phyloP scores from a whole-genome alignment of 768 basidiomycete genomes.

The Mycena galericulata region DNA sequence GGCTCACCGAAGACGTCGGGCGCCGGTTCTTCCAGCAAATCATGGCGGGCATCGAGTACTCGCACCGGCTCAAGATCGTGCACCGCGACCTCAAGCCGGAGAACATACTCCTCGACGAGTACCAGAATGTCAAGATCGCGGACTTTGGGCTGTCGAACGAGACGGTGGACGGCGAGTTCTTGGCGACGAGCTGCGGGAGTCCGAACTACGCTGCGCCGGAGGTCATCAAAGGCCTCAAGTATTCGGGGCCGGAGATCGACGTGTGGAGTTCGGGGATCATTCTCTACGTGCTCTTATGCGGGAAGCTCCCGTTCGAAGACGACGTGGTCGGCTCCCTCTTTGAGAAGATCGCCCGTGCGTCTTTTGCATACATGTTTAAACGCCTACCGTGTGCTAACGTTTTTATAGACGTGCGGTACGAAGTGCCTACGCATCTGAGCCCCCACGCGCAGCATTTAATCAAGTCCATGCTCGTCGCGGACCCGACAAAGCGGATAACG shows the following conservation, averaged over 20 bases:
- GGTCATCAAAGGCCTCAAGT: constrained; percentile 94
- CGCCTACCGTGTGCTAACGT: constrained; percentile 24
- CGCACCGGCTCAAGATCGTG: constrained; percentile 95
- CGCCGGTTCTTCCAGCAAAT: constrained; percentile 98
- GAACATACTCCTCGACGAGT: constrained; percentile 89
- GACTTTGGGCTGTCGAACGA: constrained; percentile 98
- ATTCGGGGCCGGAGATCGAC: constrained; percentile 98
- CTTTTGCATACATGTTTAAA: neutral
- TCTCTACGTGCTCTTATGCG: constrained; percentile 97
- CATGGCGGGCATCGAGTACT: constrained; percentile 97
- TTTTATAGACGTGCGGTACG: constrained; percentile 82
- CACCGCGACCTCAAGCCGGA: constrained; percentile 99
- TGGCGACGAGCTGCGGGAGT: constrained; percentile 97
- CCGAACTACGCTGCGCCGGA: constrained; percentile 99
- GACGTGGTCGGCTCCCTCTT: constrained; percentile 94
- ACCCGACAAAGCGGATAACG: constrained; percentile 95
- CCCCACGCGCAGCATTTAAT: constrained; percentile 84
- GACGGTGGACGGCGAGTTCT: constrained; percentile 95
- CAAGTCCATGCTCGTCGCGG: constrained; percentile 90
- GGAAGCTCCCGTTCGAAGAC: constrained; percentile 96
- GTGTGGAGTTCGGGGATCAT: constrained; percentile 99
- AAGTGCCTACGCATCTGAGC: constrained; percentile 84
- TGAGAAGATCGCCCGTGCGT: constrained; percentile 90
- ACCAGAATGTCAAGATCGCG: constrained; percentile 96
- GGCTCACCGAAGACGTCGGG: constrained; percentile 89